These are phyloP conservation scores for Cystobasidium sp. DNA, from an alignment of 1,284 basidiomycete genomes.

Conservation along the genomic window DNA sequence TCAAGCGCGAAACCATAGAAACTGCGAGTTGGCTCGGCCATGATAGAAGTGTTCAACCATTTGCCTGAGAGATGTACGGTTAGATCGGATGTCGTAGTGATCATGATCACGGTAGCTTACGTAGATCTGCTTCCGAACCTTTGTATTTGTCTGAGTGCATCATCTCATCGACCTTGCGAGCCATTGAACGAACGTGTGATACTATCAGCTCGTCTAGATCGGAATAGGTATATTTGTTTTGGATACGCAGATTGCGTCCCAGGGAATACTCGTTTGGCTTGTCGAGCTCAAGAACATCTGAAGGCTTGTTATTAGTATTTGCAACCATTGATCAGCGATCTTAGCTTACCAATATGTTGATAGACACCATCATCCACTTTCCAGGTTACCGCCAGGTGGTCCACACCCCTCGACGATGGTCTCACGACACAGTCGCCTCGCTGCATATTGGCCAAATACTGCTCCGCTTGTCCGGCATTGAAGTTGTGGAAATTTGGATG, in stretches of 20 bases:
- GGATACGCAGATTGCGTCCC: conserved; percentile 47
- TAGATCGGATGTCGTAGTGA: background rate
- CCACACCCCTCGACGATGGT: conserved; percentile 89
- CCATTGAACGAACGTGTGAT: conserved; percentile 94
- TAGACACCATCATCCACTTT: conserved; percentile 96
- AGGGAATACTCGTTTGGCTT: conserved; percentile 67
- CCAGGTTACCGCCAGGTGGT: conserved; percentile 98
- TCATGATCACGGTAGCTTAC: conserved; percentile 63
- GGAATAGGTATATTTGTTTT: conserved; percentile 79
- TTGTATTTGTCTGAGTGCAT: conserved; percentile 97
- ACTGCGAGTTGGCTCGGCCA: conserved; percentile 90
- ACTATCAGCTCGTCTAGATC: conserved; percentile 98
- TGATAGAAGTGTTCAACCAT: conserved; percentile 86
- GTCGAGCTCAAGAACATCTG: conserved; percentile 84
- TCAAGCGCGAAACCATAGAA: conserved; percentile 97
- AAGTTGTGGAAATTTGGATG: conserved; percentile 99
- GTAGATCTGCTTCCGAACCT: conserved; percentile 80
- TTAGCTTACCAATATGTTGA: conserved; percentile 83
- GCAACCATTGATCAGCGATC: background rate
- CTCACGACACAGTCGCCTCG: conserved; percentile 94
- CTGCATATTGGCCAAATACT: conserved; percentile 84
- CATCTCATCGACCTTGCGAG: conserved; percentile 89
- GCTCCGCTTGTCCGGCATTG: conserved; percentile 87
- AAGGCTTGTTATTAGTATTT: conserved; percentile 46
- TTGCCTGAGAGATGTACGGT: conserved; percentile 65